These are phyloP conservation scores for Gossypium bickii DNA, from an alignment of 345 rosid species.

Conservation along the genomic window DNA sequence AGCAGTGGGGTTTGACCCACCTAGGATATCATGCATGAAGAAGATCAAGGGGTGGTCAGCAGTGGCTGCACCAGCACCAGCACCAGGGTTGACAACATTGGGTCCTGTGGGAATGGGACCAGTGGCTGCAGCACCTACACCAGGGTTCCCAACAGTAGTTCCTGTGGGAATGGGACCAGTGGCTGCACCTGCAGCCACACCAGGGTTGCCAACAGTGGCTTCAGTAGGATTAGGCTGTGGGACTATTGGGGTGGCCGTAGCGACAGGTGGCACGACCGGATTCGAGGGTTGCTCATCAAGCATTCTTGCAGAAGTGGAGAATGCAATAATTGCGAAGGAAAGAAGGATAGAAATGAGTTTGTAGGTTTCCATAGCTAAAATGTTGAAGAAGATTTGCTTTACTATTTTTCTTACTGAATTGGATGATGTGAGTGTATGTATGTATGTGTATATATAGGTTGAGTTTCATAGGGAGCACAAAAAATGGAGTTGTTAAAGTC, in stretches of 20 bases:
- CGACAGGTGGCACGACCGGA: neutral
- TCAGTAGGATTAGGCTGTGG: constrained; percentile 10
- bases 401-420: neutral
- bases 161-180: neutral
- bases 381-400: neutral
- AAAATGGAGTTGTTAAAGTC: constrained; percentile 6
- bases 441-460: neutral
- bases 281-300: constrained; percentile 10
- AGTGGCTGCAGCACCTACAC: constrained; percentile 9
- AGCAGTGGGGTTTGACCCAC: constrained; percentile 72
- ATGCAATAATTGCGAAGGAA: constrained; percentile 13
- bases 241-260: neutral
- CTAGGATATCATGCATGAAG: constrained; percentile 80
- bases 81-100: constrained; percentile 9
- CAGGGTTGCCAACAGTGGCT: constrained; percentile 16
- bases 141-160: constrained; percentile 12
- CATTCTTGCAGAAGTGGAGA: constrained; percentile 14
- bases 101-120: constrained; percentile 14
- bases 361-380: constrained; percentile 4
- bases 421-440: neutral
- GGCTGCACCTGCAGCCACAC: constrained; percentile 15
- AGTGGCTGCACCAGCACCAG: constrained; percentile 4
- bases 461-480: neutral
- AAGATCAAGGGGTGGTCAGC: constrained; percentile 41
- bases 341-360: constrained; percentile 14